These are phyloP conservation scores for Tetratostichococcus sp. DNA, from an alignment of 139 green algal genomes.

Conservation along the genomic window DNA sequence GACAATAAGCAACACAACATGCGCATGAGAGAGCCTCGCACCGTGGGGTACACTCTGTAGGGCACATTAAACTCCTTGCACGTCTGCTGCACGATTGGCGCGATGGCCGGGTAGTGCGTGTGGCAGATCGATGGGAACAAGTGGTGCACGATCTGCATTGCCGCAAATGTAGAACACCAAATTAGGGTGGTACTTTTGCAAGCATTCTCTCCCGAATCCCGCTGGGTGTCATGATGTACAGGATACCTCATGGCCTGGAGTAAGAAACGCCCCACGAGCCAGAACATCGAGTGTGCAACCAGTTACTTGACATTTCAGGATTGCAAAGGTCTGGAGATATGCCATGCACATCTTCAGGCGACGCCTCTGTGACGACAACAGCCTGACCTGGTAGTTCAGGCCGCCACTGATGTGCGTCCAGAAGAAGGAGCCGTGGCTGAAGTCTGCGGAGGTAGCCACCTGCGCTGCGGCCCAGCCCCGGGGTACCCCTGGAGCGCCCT, in stretches of 20 bases:
- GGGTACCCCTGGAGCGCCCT: slow-evolving; percentile 15
- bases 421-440: slow-evolving; percentile 56
- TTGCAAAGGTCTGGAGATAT: too few species aligned
- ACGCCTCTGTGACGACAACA: too few species aligned
- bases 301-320: too few species aligned
- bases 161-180: too few species aligned
- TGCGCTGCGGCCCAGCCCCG: slow-evolving; percentile 52
- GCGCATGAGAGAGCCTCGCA: slow-evolving; percentile 13
- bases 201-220: too few species aligned
- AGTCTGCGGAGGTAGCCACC: slow-evolving; percentile 55
- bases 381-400: slow-evolving; percentile 59
- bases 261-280: too few species aligned
- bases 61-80: slow-evolving; percentile 57
- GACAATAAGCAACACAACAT: neutral
- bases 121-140: slow-evolving; percentile 76
- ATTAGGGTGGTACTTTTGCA: too few species aligned
- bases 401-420: slow-evolving; percentile 70
- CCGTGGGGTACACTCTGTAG: slow-evolving; percentile 66
- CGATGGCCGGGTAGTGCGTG: slow-evolving; percentile 78
- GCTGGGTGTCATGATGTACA: too few species aligned
- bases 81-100: slow-evolving; percentile 71
- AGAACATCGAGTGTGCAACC: too few species aligned
- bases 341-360: neutral
- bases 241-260: too few species aligned
- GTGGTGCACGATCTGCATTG: slow-evolving; percentile 78